phyloP scores from a whole-genome alignment of 768 basidiomycete genomes.

The Kwoniella heveanensis region DNA sequence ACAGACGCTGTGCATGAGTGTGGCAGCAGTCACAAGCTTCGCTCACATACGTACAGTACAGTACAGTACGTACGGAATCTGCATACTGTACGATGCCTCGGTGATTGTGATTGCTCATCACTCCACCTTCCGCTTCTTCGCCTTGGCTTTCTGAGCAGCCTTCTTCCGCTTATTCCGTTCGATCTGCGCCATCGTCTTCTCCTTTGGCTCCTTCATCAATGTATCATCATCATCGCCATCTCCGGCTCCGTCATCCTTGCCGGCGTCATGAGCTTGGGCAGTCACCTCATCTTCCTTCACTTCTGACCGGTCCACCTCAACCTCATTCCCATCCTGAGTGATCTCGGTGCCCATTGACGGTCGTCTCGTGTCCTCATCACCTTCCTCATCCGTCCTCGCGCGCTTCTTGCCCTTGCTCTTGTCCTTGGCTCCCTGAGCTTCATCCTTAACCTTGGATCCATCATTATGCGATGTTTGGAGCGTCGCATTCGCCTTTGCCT shows the following conservation, averaged over 20 bases:
- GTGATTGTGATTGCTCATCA: no score
- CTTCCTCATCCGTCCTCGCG: slow-evolving; percentile 4
- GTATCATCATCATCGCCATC: not conserved
- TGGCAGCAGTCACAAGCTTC: no score
- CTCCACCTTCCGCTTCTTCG: slow-evolving; percentile 34
- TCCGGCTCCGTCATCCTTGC: no score
- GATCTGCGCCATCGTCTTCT: slow-evolving; percentile 36
- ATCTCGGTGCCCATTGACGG: no score
- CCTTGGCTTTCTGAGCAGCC: slow-evolving; percentile 34
- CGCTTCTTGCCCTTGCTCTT: slow-evolving; percentile 15
- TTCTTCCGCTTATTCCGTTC: slow-evolving; percentile 43
- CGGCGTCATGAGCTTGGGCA: no score
- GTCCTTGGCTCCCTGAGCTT: no score
- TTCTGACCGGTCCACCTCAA: not conserved
- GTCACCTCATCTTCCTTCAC: slow-evolving; percentile 6
- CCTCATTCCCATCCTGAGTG: no score
- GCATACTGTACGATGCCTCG: no score
- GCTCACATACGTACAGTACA: not conserved
- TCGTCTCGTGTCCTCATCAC: not conserved
- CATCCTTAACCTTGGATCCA: no score
- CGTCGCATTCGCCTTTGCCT: not conserved
- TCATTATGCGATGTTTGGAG: not conserved
- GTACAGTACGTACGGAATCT: no score
- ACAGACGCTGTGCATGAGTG: no score
- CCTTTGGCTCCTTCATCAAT: slow-evolving; percentile 19